These are phyloP conservation scores for Dispira simplex DNA, from an alignment of 192 early-diverging fungal genomes.

Conservation along the genomic window DNA sequence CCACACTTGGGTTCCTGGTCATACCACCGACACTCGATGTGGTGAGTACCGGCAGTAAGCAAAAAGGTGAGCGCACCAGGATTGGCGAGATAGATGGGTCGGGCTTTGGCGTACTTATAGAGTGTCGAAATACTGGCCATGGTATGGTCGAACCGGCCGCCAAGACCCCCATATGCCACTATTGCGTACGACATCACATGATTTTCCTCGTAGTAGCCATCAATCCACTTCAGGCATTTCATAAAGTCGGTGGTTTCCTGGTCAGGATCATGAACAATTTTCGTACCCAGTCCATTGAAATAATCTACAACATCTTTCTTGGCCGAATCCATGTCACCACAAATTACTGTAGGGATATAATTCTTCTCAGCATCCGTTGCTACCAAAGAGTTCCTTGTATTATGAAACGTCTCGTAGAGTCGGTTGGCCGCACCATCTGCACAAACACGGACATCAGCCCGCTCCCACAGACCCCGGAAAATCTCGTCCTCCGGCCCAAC, in stretches of 20 bases:
- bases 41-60: constrained; percentile 39
- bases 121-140: constrained; percentile 65
- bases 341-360: constrained; percentile 61
- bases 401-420: constrained; percentile 45
- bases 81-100: constrained; percentile 47
- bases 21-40: constrained; percentile 37
- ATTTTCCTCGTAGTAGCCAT: constrained; percentile 10
- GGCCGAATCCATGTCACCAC: constrained; percentile 81
- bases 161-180: constrained; percentile 66
- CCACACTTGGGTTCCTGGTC: constrained; percentile 82
- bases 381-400: constrained; percentile 13
- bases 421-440: constrained; percentile 88
- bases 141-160: constrained; percentile 82
- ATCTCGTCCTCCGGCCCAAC: constrained; percentile 22
- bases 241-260: constrained; percentile 75
- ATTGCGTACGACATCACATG: constrained; percentile 28
- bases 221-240: constrained; percentile 56
- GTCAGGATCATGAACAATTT: constrained; percentile 23
- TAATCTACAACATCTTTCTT: constrained; percentile 35
- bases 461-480: constrained; percentile 25
- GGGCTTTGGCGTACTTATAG: constrained; percentile 34
- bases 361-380: constrained; percentile 19
- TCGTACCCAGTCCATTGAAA: constrained; percentile 50
- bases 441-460: constrained; percentile 36
- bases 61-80: constrained; percentile 49